phyloP scores from a whole-genome alignment of 139 green algal species.

The Zygnema cylindricum region DNA sequence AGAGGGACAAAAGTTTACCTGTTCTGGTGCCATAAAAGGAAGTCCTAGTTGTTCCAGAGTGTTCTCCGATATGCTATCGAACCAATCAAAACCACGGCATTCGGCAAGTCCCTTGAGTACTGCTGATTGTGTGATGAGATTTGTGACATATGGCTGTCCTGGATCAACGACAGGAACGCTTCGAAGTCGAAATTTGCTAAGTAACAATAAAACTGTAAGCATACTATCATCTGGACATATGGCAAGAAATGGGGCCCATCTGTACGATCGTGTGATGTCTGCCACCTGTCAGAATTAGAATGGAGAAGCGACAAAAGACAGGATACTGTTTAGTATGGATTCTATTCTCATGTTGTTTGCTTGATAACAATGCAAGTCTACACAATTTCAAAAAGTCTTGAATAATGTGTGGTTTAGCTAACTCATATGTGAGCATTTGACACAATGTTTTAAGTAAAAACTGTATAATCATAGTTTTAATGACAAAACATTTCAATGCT shows the following conservation, averaged over 20 bases:
- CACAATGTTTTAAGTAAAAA: no score
- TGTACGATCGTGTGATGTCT: conserved; percentile 25
- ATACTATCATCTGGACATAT: conserved; percentile 26
- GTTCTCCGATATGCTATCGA: conserved; percentile 30
- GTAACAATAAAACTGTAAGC: conserved; percentile 45
- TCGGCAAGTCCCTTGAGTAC: conserved; percentile 30
- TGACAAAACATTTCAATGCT: no score
- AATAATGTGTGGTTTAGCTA: no score
- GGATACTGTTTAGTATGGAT: no score
- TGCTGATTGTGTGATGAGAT: conserved; percentile 50
- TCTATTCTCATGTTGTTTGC: no score
- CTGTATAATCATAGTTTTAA: no score
- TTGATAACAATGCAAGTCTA: no score
- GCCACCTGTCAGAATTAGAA: no score
- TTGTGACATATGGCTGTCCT: conserved; percentile 18
- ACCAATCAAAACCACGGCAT: conserved; percentile 47
- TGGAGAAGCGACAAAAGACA: no score
- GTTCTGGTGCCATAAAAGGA: conserved; percentile 11
- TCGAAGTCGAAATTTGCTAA: conserved; percentile 39
- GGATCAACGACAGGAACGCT: conserved; percentile 38
- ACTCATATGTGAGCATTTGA: no score
- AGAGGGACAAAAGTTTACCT: conserved; percentile 23
- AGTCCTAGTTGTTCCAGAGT: conserved; percentile 31
- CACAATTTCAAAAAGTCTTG: no score
- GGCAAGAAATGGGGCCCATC: conserved; percentile 44